Conservation (phyloP, 1,139 yeast species). For the Magnusiomyces ingens region DNA sequence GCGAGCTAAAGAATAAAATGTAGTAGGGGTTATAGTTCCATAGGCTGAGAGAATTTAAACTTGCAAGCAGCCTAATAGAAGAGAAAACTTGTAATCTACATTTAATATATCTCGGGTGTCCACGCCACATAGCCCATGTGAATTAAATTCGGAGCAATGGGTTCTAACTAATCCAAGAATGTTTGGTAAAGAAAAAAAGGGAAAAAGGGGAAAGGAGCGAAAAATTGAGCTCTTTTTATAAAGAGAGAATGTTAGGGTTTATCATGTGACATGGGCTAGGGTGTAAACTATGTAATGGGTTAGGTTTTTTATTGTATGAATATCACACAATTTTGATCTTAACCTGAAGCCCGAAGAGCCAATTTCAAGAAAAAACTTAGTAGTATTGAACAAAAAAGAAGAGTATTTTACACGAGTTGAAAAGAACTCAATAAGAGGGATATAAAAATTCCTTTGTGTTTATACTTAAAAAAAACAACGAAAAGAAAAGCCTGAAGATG, state of each 20-base stretch:
- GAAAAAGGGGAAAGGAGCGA: slow-evolving; percentile 11
- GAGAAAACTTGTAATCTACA: not conserved
- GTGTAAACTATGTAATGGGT: no score
- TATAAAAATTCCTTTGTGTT: no score
- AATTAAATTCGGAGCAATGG: slow-evolving; percentile 37
- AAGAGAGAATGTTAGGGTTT: not conserved
- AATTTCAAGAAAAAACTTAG: no score
- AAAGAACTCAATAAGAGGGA: no score
- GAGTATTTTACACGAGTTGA: no score
- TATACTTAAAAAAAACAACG: no score
- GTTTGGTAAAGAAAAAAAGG: slow-evolving; percentile 22
- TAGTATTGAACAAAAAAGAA: no score
- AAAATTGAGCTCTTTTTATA: not conserved
- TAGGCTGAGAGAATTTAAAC: not conserved
- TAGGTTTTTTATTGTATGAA: no score
- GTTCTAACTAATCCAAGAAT: slow-evolving; percentile 57
- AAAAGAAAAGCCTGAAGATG: no score
- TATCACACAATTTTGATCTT: no score
- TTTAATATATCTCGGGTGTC: slow-evolving; percentile 60
- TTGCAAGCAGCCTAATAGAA: not conserved
- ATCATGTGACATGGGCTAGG: not conserved
- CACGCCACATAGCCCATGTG: slow-evolving; percentile 44
- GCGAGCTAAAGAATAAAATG: slow-evolving; percentile 61
- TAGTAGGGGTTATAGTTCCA: slow-evolving; percentile 20
- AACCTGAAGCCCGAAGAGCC: no score